These are phyloP conservation scores for Salisapilia sapeloensis DNA, from an alignment of 352 stramenopile genomes.

Conservation along the genomic window DNA sequence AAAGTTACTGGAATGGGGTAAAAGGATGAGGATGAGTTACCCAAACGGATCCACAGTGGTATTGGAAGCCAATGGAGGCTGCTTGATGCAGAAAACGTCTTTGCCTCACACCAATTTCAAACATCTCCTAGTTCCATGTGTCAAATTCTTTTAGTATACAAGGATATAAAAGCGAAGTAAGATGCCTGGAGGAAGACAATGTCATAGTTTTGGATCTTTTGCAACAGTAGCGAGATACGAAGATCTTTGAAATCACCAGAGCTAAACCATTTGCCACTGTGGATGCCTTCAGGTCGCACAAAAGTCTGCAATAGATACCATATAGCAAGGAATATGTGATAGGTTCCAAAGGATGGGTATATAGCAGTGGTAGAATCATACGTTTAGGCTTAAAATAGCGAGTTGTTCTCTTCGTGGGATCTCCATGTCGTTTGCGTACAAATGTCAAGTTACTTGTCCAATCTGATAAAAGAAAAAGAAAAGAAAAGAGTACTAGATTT, in stretches of 20 bases:
- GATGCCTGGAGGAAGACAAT: constrained; percentile 47
- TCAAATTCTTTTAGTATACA: too few species aligned
- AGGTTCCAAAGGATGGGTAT: too few species aligned
- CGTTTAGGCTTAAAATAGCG: constrained; percentile 52
- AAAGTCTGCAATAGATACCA: constrained; percentile 71
- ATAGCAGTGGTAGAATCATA: too few species aligned
- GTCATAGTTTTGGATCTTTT: constrained; percentile 57
- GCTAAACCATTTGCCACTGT: constrained; percentile 54
- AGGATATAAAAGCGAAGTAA: not conserved
- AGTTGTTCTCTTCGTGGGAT: constrained; percentile 30
- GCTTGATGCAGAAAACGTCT: constrained; percentile 32
- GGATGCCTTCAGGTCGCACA: constrained; percentile 50
- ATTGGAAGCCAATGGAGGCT: constrained; percentile 36
- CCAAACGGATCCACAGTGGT: constrained; percentile 64
- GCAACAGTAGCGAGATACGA: constrained; percentile 36
- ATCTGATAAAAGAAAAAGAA: too few species aligned
- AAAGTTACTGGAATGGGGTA: not conserved
- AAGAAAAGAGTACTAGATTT: too few species aligned
- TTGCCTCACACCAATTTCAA: constrained; percentile 43
- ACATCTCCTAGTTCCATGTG: constrained; percentile 56
- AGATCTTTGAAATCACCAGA: constrained; percentile 62
- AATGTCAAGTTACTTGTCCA: too few species aligned
- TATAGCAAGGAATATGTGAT: too few species aligned
- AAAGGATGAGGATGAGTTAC: constrained; percentile 2
- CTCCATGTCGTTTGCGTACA: too few species aligned